Base-by-base conservation (phyloP, 768 basidiomycete species). In the Amanita subjunquillea region DNA sequence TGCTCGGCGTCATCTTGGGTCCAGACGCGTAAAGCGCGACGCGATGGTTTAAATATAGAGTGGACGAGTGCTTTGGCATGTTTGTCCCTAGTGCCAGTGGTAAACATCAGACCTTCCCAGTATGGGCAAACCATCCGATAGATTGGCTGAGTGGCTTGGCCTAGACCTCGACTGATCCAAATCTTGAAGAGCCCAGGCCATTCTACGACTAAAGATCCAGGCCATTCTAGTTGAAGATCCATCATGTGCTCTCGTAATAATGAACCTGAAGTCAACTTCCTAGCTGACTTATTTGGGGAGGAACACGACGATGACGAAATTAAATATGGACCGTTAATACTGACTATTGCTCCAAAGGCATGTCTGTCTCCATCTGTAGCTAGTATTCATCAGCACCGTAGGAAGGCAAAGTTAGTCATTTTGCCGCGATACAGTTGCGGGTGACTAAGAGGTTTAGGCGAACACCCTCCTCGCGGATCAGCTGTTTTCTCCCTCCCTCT, bases 381-480 rank as follows among this genome's bases (percentile, higher is more conserved):
- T 38, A 17, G 20, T 44, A 37, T 37, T 22, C 34, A 17, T 39
- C 39, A 41, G 6, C 5, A 34, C 47, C 48, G 48, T 48, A 83
- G 81, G 77, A 79, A 69, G 79, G 79, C 57, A 82, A 82, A 72
- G 80, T 82, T 61, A 56, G 70, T 65, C 46, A 54, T 48, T 51
- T 59, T 53, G 55, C 55, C 47, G 36, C 48, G 48, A 34, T 29
- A 45, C 50, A 22, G 47, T 36, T 39, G 40, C 30, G 9, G 32
- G 45, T 55, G 48, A 37, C 38, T 55, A 47, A 47, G 17, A 38
- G 22, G 48, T 32, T 39, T 63, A 86, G 83, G 81, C 84, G 27
- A 85, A 79, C 55, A 84, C 82, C 12, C 71, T 86, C 8, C 69
- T 87, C 20, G 85, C 84, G 46, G 84, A 87, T 64, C 82, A 84